Conservation (phyloP, 2,329 filamentous ascomycete species). For the Claviceps pazoutovae region DNA sequence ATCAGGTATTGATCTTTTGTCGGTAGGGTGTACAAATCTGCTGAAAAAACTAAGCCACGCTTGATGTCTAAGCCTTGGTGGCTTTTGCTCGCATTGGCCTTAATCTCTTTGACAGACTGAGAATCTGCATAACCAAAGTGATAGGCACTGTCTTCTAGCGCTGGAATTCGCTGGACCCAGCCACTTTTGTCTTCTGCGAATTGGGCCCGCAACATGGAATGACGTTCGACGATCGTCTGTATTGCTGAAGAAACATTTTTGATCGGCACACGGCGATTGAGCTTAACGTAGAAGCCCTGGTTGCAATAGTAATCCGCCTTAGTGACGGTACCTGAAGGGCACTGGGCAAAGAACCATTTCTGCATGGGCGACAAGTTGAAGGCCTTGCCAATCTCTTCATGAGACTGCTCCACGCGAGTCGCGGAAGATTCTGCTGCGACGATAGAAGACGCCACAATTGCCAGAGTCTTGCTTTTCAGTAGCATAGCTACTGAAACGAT, state of each 20-base stretch:
- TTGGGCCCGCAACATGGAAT: slow-evolving; percentile 7
- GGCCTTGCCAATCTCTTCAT: not conserved
- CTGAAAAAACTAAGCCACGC: slow-evolving; percentile 7
- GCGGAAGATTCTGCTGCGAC: not conserved
- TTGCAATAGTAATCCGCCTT: slow-evolving; percentile 1
- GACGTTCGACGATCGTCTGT: slow-evolving; percentile 1
- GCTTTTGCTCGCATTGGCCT: not conserved
- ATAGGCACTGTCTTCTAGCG: not conserved
- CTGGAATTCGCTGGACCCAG: slow-evolving; percentile 4
- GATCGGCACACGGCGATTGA: not conserved
- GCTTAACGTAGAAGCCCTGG: slow-evolving; percentile 2
- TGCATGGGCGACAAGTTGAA: slow-evolving; percentile 7
- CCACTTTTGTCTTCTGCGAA: not conserved
- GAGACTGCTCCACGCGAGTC: not conserved
- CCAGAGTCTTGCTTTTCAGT: slow-evolving; percentile 1
- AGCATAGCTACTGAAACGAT: slow-evolving; percentile 14
- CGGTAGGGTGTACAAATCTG: slow-evolving; percentile 1
- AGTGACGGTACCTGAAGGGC: not conserved
- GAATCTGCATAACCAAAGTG: slow-evolving; percentile 2
- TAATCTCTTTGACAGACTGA: not conserved
- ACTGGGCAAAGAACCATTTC: slow-evolving; percentile 3
- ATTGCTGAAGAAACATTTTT: not conserved
- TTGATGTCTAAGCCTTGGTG: slow-evolving; percentile 2
- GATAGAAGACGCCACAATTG: not conserved
- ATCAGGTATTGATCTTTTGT: slow-evolving; percentile 14